A percentile compares a stretch with the other conserved stretches of the same genome.
Evolutionary conservation across 345 rosid genomes (phyloP).

Genomic region (Ceriops decandra): DNA sequence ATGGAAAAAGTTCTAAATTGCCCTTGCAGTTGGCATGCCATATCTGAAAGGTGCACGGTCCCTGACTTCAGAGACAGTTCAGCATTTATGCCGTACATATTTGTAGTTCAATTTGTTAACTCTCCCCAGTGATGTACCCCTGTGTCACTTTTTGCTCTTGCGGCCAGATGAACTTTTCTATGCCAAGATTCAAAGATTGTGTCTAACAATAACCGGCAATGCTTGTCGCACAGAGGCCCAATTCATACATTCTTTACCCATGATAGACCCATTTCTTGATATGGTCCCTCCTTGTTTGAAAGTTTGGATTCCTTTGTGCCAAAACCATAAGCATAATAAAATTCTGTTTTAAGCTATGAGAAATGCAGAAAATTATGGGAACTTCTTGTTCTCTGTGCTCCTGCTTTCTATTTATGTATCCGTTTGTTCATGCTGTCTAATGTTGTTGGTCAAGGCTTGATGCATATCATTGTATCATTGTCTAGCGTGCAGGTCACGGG

Average conservation of each 20-base stretch:
- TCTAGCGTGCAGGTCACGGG: constrained; percentile 22
- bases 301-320: background rate
- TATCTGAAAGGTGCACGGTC: too few relatives aligned
- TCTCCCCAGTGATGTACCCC: too few relatives aligned
- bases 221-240: background rate
- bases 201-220: background rate
- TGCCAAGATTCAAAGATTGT: background rate
- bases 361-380: background rate
- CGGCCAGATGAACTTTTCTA: too few relatives aligned
- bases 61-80: too few relatives aligned
- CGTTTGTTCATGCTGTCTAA: background rate
- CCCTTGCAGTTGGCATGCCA: too few relatives aligned
- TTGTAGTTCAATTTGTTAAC: too few relatives aligned
- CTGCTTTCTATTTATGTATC: background rate
- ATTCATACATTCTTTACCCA: too few relatives aligned
- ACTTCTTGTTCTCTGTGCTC: background rate
- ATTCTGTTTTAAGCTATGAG: too few relatives aligned
- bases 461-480: background rate
- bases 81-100: too few relatives aligned
- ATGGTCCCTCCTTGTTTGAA: background rate
- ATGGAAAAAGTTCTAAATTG: too few relatives aligned
- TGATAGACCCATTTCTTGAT: background rate
- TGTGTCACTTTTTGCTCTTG: too few relatives aligned
- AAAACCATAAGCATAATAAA: background rate
- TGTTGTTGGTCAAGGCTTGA: constrained; percentile 1